Base-by-base conservation (phyloP, 371 early-diverging fungal species). In the Chytridium lagenaria region DNA sequence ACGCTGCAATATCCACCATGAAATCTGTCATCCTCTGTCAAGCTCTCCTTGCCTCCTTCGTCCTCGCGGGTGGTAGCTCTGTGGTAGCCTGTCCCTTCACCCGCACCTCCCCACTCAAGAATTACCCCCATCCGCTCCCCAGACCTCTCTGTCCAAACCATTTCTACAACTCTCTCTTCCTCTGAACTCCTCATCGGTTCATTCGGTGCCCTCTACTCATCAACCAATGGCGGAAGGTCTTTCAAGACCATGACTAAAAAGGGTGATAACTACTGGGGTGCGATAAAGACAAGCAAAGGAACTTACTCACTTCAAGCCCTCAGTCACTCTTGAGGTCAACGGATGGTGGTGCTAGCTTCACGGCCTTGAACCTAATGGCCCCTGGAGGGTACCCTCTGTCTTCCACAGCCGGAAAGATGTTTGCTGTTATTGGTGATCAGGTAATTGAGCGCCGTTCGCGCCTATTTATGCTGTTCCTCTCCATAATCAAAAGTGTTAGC, bases 191-290 rank as follows among this genome's bases (percentile, higher is more conserved):
- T 61, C 34, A 36, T 61, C 36, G 37, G 61, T 16, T 33, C 61
- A 3, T 34, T 34, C 26, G 61, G 36, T 10, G 61, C 12, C 26
- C 61, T 61, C 19, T 61, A 61, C 26, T 37, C 36, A 15, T 61
- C 61, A 7, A 34, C 36, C 3, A 26, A 61, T 23, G 61, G 36
- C 12, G 61, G 61, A 3, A 61, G 34, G 37, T 33, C 34, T 23
- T 61, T 61, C 23, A 61, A 28, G 7, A 61, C 61, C 19, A 5
- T 61, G 15, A 31, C 2, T 7, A 61, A 61, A 15, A 37, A 7
- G 7, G 61, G 61, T 33, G 61, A 30, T 16, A 61, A 61, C 61
- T 61, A 33, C 36, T 61, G 61, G 61, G 61, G 61, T 2, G 61
- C 34, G 3, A 61, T 61, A 2, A 61, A 34, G 26, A 61, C 61